These are phyloP conservation scores for Aspergillus sp. DNA, from an alignment of 2,329 filamentous ascomycete species.

Conservation along the genomic window DNA sequence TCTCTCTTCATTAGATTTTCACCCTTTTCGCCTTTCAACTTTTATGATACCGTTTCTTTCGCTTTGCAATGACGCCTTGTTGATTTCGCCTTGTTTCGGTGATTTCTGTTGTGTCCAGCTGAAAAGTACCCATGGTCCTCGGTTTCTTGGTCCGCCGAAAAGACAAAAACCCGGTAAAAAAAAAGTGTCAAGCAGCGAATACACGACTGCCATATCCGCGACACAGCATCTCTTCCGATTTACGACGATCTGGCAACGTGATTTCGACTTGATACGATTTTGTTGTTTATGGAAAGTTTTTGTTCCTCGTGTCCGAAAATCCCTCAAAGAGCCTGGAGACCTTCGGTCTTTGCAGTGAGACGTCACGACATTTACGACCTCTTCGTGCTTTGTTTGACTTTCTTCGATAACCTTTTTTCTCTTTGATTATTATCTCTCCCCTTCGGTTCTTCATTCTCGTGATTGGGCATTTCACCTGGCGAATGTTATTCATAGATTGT, in stretches of 20 bases:
- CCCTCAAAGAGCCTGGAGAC: slow-evolving; percentile 12
- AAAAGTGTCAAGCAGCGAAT: slow-evolving; percentile 25
- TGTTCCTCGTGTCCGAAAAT: slow-evolving; percentile 17
- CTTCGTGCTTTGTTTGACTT: slow-evolving; percentile 31
- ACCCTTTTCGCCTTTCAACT: slow-evolving; percentile 17
- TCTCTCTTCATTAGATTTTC: slow-evolving; percentile 22
- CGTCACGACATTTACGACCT: slow-evolving; percentile 39
- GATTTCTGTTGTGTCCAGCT: slow-evolving; percentile 25
- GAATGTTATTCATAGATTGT: slow-evolving; percentile 38
- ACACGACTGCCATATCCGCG: slow-evolving; percentile 20
- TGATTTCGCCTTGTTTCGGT: slow-evolving; percentile 29
- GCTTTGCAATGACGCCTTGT: slow-evolving; percentile 26
- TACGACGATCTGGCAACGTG: slow-evolving; percentile 9
- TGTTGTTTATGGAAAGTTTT: slow-evolving; percentile 11
- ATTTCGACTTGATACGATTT: slow-evolving; percentile 17
- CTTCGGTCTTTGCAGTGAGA: slow-evolving; percentile 21
- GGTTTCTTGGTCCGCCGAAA: slow-evolving; percentile 26
- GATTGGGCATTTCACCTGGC: slow-evolving; percentile 37
- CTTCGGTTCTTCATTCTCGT: slow-evolving; percentile 27
- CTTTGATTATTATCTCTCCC: slow-evolving; percentile 11
- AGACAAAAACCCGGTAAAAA: slow-evolving; percentile 32
- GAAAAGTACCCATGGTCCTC: slow-evolving; percentile 34
- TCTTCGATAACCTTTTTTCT: slow-evolving; percentile 7
- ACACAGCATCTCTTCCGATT: slow-evolving; percentile 12
- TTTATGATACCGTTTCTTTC: slow-evolving; percentile 30